Evolutionary conservation across 148 eudicot genomes (phyloP).

Genomic region (Rhododendron kiyosumense): DNA sequence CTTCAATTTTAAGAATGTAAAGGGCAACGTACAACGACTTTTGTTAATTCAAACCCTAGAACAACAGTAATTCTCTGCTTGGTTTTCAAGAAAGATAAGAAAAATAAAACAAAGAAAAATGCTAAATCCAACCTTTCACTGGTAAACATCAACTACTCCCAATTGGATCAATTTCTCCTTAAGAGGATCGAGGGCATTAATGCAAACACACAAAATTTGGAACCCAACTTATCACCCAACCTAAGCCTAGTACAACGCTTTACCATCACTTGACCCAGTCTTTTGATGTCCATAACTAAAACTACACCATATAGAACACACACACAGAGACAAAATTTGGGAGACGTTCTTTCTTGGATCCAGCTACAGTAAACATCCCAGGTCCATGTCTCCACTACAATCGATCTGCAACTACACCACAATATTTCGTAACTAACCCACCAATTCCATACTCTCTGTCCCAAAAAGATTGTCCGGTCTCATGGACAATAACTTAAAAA

Average conservation of each 20-base stretch:
- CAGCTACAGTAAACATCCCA: neutral
- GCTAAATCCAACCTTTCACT: neutral
- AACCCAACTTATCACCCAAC: neutral
- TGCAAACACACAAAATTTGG: neutral
- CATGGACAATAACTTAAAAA: too few relatives aligned
- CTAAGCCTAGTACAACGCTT: neutral
- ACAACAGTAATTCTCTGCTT: neutral
- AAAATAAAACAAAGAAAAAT: neutral
- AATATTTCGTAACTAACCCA: neutral
- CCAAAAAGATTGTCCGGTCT: neutral
- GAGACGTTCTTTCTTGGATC: neutral
- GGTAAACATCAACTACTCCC: neutral
- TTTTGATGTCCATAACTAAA: neutral
- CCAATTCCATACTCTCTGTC: neutral
- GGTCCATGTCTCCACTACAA: neutral
- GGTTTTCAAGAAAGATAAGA: neutral
- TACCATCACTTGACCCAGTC: neutral
- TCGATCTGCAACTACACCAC: neutral
- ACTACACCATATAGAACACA: neutral
- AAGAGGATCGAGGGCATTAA: neutral
- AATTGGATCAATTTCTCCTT: neutral
- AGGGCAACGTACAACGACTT: neutral
- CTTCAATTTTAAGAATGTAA: neutral
- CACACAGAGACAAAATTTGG: neutral
- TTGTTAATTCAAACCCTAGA: neutral